phyloP scores from a whole-genome alignment of 345 rosid species.

The Hevea brasiliensis region DNA sequence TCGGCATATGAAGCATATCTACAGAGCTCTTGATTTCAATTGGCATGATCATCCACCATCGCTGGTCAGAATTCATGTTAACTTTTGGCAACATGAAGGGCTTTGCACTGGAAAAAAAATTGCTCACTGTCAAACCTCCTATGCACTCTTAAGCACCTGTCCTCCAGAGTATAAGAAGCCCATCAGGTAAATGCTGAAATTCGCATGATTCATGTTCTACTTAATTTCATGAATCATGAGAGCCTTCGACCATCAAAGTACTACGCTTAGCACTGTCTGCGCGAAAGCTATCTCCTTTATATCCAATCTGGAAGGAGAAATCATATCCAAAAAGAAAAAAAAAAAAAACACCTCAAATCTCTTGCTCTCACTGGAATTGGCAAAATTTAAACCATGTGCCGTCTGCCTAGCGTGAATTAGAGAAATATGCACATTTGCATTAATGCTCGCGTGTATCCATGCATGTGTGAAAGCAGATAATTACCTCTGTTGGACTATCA shows the following conservation, averaged over 20 bases:
- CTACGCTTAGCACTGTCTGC: slow-evolving; percentile 87
- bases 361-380: neutral
- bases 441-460: neutral
- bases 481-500: slow-evolving; percentile 43
- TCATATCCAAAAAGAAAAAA: slow-evolving; percentile 6
- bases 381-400: neutral
- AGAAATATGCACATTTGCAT: neutral
- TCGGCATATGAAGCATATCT: neutral
- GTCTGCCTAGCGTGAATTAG: neutral
- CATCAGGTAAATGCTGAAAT: slow-evolving; percentile 58
- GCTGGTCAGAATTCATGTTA: neutral
- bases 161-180: slow-evolving; percentile 65
- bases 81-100: slow-evolving; percentile 18
- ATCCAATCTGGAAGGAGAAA: slow-evolving; percentile 36
- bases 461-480: neutral
- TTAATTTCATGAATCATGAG: slow-evolving; percentile 81
- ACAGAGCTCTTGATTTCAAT: slow-evolving; percentile 10
- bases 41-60: neutral
- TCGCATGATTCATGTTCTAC: slow-evolving; percentile 49
- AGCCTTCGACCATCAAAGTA: slow-evolving; percentile 76
- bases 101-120: slow-evolving; percentile 24
- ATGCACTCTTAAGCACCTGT: slow-evolving; percentile 56
- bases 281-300: slow-evolving; percentile 48
- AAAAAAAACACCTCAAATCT: slow-evolving; percentile 14
- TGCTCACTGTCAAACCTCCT: slow-evolving; percentile 46